Base-by-base conservation (phyloP, 495 filamentous ascomycete species). In the Hyaloscypha hepaticicola region DNA sequence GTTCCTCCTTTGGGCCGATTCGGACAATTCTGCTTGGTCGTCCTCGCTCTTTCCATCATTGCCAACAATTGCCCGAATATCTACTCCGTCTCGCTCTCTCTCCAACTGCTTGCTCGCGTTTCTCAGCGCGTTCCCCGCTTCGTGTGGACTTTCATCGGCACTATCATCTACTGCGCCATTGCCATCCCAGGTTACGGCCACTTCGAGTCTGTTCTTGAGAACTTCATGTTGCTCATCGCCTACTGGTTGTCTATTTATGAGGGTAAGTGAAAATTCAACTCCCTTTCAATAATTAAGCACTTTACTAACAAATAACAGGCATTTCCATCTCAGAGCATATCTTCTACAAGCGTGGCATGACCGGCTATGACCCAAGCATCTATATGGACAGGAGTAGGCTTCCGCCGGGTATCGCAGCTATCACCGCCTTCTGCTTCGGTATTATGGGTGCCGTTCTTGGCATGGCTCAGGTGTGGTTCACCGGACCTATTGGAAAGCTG, bases 41-140 rank as follows among this genome's bases (percentile, higher is more conserved):
- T 96, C 51, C 84, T 96, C 5, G 88, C 90, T 0, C 82, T 94
- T 28, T 88, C 85, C 67, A 93, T 92, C 72, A 84, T 93, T 67
- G 88, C 89, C 62, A 94, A 89, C 79, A 93, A 93, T 78, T 92
- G 88, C 77, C 91, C 94, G n/a, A 92, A 89, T 78, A 89, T 92
- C 69, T 96, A 96, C 80, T 91, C 89, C 41, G 86, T 95, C 50
- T 84, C 84, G 3, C 81, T 96, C 26, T 87, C 87, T 31, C 80
- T 94, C 55, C 90, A 94, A 73, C 82, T 92, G 12, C 73, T 96
- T 31, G 83, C 82, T 22, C 81, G 81, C 48, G 81, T 78, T 72
- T 85, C 87, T 16, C 86, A 87, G 72, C 79, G 78, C 50, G 84
- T 96, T 61, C 91, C 91, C 21, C 86, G 91, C 5, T 93, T 91